These are phyloP conservation scores for Lepiota venenata DNA, from an alignment of 768 basidiomycete species.

Conservation along the genomic window DNA sequence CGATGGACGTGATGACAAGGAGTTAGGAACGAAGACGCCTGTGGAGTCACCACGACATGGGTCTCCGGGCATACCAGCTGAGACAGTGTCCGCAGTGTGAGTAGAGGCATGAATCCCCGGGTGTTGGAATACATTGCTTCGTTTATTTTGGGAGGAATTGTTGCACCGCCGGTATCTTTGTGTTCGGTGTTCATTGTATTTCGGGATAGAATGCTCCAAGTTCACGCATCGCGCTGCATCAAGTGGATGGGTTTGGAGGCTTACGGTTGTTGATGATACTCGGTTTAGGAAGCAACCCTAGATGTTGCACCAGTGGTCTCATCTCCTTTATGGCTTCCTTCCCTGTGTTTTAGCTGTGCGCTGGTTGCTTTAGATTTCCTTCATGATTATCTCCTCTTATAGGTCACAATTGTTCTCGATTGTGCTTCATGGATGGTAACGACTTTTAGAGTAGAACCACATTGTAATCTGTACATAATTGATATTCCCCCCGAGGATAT, in stretches of 20 bases:
- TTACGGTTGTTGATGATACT: too few relatives aligned
- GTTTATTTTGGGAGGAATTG: background rate
- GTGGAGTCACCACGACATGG: background rate
- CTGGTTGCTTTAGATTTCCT: background rate
- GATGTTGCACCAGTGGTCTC: background rate
- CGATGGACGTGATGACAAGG: background rate
- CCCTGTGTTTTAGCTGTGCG: background rate
- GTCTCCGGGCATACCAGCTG: background rate
- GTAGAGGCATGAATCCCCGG: background rate
- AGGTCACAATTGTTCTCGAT: constrained; percentile 1
- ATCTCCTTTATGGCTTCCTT: background rate
- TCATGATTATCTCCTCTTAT: background rate
- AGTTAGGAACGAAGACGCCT: background rate
- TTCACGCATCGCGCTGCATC: too few relatives aligned
- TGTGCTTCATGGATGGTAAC: background rate
- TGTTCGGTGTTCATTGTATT: too few relatives aligned
- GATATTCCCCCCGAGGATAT: background rate
- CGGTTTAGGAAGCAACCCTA: background rate
- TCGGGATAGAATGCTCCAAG: too few relatives aligned
- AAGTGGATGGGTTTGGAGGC: too few relatives aligned
- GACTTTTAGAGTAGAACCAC: background rate
- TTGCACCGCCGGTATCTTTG: background rate
- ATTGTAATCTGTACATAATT: background rate
- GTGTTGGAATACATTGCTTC: background rate
- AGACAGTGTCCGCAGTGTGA: background rate